These are phyloP conservation scores for Fusarium denticulatum DNA, from an alignment of 2,329 filamentous ascomycete genomes.

Conservation along the genomic window DNA sequence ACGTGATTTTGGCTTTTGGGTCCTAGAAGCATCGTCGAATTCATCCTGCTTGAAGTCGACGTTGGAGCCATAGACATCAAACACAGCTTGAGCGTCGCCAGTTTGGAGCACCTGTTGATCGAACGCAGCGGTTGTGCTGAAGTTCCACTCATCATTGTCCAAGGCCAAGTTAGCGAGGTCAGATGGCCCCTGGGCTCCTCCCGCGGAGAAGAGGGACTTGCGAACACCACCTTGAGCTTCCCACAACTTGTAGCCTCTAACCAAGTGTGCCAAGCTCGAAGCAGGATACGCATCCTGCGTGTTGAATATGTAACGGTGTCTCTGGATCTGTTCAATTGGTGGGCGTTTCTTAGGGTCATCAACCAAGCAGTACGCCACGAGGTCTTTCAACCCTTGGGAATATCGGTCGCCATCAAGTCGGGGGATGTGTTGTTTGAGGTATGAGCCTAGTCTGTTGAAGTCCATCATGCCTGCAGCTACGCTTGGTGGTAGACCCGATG, in stretches of 20 bases:
- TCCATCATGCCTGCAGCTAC: constrained; percentile 62
- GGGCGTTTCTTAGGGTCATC: constrained; percentile 75
- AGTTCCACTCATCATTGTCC: constrained; percentile 72
- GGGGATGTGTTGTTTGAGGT: constrained; percentile 70
- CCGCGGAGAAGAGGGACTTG: constrained; percentile 69
- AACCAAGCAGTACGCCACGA: constrained; percentile 78
- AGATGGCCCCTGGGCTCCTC: constrained; percentile 65
- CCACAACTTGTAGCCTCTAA: constrained; percentile 79
- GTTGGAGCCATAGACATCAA: constrained; percentile 67
- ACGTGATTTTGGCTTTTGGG: constrained; percentile 62
- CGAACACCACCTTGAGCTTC: constrained; percentile 78
- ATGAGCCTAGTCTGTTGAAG: constrained; percentile 62
- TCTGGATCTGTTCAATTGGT: constrained; percentile 73
- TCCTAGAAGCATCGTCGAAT: constrained; percentile 62
- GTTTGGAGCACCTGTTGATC: constrained; percentile 65
- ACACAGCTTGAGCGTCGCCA: constrained; percentile 66
- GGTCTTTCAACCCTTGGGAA: constrained; percentile 72
- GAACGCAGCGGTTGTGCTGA: constrained; percentile 72
- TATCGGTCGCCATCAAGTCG: constrained; percentile 77
- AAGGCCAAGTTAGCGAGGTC: constrained; percentile 57
- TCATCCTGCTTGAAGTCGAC: constrained; percentile 62
- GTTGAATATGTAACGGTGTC: constrained; percentile 74
- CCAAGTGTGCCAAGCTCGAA: constrained; percentile 69
- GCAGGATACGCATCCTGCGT: constrained; percentile 72
- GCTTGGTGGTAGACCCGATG: constrained; percentile 79